Base-by-base conservation (phyloP, 1,284 basidiomycete species). In the Melampsora larici-populina region DNA sequence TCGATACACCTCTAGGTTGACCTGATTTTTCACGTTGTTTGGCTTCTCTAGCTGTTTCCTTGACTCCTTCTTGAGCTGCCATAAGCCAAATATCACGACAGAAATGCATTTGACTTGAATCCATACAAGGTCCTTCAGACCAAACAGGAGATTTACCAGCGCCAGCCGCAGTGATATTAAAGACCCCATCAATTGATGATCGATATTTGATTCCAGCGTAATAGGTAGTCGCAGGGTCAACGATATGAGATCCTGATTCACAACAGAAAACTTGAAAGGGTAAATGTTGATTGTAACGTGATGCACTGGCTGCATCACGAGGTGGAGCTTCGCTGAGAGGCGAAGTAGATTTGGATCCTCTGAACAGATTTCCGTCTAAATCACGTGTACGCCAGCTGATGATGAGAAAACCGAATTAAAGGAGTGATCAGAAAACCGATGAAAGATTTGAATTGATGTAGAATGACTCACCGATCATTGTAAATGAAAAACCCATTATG, bases 251-350 rank as follows among this genome's bases (percentile, higher is more conserved):
- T 3, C 94, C 94, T 1, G 93, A 92, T 85, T 97, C 94, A 85
- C 94, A 97, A 86, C 94, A 97, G 85, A 95, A 97, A 17, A 92
- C 93, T 84, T 97, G 94, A 87, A 97, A 97, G 1, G 94, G 94
- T 0, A 97, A 88, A 83, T 97, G 94, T 79, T 91, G 89, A 0
- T 89, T 89, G 84, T 95, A 97, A 36, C 94, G 91, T 64, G 88
- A 86, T 1, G 92, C 89, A 9, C 92, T 93, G 66, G 87, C 86
- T 70, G 86, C 86, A 83, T 97, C 93, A 79, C 93, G 90, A 1
- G 94, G 94, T 15, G 94, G 94, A 0, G 93, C 92, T 11, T 91
- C 90, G 81, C 93, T 91, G n/a, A 90, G 89, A 81, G 92, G 91
- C 4, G 93, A 92, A 8, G 91, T 92, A 0, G 93, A 96, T 82